Base-by-base conservation (phyloP, 2,329 filamentous ascomycete genomes). In the Claviceps capensis region DNA sequence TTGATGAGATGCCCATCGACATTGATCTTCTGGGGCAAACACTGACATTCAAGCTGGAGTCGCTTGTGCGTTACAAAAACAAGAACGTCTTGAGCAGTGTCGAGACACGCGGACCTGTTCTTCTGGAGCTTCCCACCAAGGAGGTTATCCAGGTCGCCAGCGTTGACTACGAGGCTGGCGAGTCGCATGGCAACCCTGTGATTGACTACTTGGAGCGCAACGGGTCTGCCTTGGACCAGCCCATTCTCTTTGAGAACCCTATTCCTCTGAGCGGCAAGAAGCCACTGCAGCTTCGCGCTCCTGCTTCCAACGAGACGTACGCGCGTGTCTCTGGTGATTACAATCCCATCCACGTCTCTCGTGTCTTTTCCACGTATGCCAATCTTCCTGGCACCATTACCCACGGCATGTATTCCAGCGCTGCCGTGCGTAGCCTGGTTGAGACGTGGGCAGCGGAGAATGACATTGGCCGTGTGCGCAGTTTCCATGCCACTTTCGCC, bases 401-500 rank as follows among this genome's bases (percentile, higher is more conserved):
- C 1, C 93, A 98, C 66, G 93, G 93, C 66, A 98, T 98, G 93
- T 98, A 97, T 77, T 94, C 91, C 1, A 97, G 91, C 69, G 93
- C 93, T 58, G 88, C 93, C 40, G 93, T 98, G 30, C 85, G 94
- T 62, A 95, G 89, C 65, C 75, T 98, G 50, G 90, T 98, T 6
- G 93, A 98, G 76, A 98, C 89, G 0, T 98, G 93, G 93, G 93
- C 94, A 50, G 93, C 91, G 0, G 94, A 98, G 74, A 98, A 98
- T 77, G 93, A 98, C 66, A 84, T 97, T 61, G 91, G 93, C 45
- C 91, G 93, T 62, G 91, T 98, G 50, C 85, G 93, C 63, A 96
- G 91, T 72, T 98, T 96, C 81, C 89, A 96, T 64, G 93, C 90
- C 56, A 91, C 86, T 22, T 79, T 98, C 48, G 90, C 95, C n/a